phyloP scores from a whole-genome alignment of 106 monocot genomes.

The Dioscorea alata region DNA sequence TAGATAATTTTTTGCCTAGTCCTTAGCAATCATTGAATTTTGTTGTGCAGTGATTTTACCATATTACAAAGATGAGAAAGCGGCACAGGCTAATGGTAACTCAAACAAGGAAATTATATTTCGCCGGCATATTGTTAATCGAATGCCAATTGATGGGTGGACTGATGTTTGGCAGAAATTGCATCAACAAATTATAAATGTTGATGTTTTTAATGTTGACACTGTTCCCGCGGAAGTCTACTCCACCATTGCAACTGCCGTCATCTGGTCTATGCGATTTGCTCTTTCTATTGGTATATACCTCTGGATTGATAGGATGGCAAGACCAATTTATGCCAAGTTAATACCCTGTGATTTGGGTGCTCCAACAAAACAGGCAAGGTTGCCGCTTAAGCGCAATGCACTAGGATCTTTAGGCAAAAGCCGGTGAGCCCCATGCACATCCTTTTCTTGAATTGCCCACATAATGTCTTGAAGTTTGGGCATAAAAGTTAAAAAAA shows the following conservation, averaged over 20 bases:
- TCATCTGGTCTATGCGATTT: slow-evolving; percentile 87
- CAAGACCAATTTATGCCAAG: slow-evolving; percentile 75
- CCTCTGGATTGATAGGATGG: slow-evolving; percentile 60
- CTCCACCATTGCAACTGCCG: slow-evolving; percentile 64
- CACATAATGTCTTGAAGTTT: not conserved
- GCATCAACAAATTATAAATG: slow-evolving; percentile 69
- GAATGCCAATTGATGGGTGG: slow-evolving; percentile 87
- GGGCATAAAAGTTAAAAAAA: not conserved
- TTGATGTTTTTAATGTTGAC: slow-evolving; percentile 82
- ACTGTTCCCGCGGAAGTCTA: slow-evolving; percentile 74
- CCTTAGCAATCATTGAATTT: not conserved
- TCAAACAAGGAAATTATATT: slow-evolving; percentile 48
- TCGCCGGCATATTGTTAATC: slow-evolving; percentile 77
- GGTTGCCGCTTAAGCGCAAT: slow-evolving; percentile 37
- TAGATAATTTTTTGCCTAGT: too few species aligned
- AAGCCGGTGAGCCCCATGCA: slow-evolving; percentile 44
- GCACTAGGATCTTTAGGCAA: slow-evolving; percentile 83
- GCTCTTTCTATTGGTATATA: slow-evolving; percentile 62
- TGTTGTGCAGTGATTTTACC: slow-evolving; percentile 73
- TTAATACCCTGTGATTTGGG: slow-evolving; percentile 81
- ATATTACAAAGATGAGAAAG: slow-evolving; percentile 59
- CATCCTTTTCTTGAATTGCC: too few species aligned
- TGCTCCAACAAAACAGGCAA: slow-evolving; percentile 38
- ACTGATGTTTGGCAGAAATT: slow-evolving; percentile 83
- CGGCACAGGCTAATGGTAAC: slow-evolving; percentile 13